Evolutionary conservation across 2,329 filamentous ascomycete species (phyloP).

Genomic region (Hymenoscyphus infarciens): DNA sequence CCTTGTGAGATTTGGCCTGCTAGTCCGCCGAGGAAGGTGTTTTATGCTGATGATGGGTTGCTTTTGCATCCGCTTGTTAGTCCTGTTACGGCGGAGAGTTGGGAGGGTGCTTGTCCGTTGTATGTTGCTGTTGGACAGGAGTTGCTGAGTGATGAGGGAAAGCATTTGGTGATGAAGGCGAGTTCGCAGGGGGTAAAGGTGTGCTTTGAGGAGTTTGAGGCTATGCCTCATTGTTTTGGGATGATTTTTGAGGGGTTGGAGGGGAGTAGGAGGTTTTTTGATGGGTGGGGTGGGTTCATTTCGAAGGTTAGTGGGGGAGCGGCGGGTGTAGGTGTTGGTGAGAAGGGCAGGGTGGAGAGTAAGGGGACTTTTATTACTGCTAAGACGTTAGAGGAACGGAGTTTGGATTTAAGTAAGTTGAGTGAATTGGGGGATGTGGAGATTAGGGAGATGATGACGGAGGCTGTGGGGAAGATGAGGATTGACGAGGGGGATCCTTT

Average conservation of each 20-base stretch:
- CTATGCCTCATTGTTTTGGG: constrained; percentile 76
- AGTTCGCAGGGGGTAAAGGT: constrained; percentile 56
- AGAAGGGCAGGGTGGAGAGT: not conserved
- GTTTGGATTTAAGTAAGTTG: not conserved
- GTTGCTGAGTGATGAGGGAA: constrained; percentile 64
- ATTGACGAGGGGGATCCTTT: not conserved
- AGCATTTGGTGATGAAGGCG: constrained; percentile 55
- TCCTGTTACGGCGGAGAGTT: constrained; percentile 54
- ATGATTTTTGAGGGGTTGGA: constrained; percentile 49
- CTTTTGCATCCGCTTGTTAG: constrained; percentile 65
- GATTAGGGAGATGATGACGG: constrained; percentile 39
- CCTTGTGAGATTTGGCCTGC: constrained; percentile 57
- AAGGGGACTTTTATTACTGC: not conserved
- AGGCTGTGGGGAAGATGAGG: constrained; percentile 23
- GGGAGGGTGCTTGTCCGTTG: constrained; percentile 61
- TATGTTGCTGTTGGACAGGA: constrained; percentile 71
- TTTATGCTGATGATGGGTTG: constrained; percentile 54
- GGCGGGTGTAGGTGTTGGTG: not conserved
- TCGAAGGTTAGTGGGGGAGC: constrained; percentile 15
- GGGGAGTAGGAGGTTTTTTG: constrained; percentile 49
- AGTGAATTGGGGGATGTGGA: constrained; percentile 36
- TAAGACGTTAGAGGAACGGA: constrained; percentile 4
- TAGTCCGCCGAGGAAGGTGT: constrained; percentile 47
- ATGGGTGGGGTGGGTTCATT: constrained; percentile 56
- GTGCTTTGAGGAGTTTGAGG: constrained; percentile 69